Percentiles rank a stretch among this genome's conserved stretches.
Evolutionary conservation across 345 rosid genomes (phyloP).

Genomic region (Syzygium jambos): DNA sequence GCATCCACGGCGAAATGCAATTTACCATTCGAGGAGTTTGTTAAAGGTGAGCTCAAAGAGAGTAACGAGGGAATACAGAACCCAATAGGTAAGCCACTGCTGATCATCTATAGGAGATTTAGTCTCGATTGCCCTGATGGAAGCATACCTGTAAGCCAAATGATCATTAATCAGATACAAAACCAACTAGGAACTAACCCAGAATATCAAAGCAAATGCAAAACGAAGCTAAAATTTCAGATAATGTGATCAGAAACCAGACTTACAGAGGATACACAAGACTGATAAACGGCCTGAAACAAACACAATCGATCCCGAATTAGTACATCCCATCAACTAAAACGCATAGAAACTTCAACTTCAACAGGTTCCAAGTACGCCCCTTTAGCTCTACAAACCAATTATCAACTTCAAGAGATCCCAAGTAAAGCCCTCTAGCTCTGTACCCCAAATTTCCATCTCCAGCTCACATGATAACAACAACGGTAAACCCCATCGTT

Average conservation of each 20-base stretch:
- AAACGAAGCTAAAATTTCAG: background rate
- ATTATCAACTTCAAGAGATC: background rate
- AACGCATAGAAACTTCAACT: background rate
- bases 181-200: background rate
- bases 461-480: background rate
- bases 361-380: background rate
- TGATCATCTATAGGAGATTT: slow-evolving; percentile 75
- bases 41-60: slow-evolving; percentile 90
- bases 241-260: background rate
- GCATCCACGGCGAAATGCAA: background rate
- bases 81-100: slow-evolving; percentile 97
- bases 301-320: background rate
- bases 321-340: background rate
- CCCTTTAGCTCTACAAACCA: background rate
- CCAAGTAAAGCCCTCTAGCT: background rate
- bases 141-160: slow-evolving; percentile 55
- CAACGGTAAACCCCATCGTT: background rate
- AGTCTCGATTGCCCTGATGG: slow-evolving; percentile 81
- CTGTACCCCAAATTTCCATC: background rate
- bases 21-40: slow-evolving; percentile 82
- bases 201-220: background rate
- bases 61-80: slow-evolving; percentile 79
- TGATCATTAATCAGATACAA: background rate
- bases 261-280: slow-evolving; percentile 95
- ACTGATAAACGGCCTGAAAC: slow-evolving; percentile 78